Evolutionary conservation across 768 basidiomycete species (phyloP).

Genomic region (Galerina sulciceps): DNA sequence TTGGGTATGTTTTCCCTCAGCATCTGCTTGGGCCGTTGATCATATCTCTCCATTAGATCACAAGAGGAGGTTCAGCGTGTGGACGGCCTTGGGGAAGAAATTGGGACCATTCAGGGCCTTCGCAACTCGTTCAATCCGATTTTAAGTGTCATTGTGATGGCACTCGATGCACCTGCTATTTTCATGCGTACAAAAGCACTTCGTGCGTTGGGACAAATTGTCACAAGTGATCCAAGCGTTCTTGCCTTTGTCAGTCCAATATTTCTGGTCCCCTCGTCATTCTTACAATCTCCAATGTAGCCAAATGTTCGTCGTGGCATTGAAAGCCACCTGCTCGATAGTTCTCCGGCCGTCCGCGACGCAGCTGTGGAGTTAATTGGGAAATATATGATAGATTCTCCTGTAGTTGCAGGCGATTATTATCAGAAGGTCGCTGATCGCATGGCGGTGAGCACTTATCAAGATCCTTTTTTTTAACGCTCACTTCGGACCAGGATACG

Average conservation of each 20-base stretch:
- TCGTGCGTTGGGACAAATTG: constrained; percentile 85
- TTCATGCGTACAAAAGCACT: constrained; percentile 96
- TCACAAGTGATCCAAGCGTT: constrained; percentile 86
- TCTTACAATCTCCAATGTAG: constrained; percentile 37
- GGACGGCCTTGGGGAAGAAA: constrained; percentile 73
- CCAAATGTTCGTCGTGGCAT: constrained; percentile 82
- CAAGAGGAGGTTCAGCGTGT: constrained; percentile 73
- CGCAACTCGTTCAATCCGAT: constrained; percentile 85
- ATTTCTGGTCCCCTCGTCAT: background rate
- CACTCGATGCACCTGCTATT: constrained; percentile 85
- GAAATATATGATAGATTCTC: constrained; percentile 93
- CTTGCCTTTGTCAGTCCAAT: constrained; percentile 64
- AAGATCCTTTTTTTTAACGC: background rate
- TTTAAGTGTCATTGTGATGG: constrained; percentile 73
- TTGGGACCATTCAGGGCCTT: constrained; percentile 77
- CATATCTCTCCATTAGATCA: constrained; percentile 43
- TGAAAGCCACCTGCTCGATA: constrained; percentile 88
- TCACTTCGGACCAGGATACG: constrained; percentile 67
- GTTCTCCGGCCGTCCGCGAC: constrained; percentile 93
- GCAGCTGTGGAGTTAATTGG: constrained; percentile 97
- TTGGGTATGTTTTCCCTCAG: constrained; percentile 54
- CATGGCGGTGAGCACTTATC: constrained; percentile 68
- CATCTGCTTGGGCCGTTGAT: background rate
- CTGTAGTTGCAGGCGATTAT: constrained; percentile 88
- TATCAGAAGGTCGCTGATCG: constrained; percentile 88